Percentiles rank a stretch among this genome's conserved stretches.
Conservation (phyloP, 2,329 filamentous ascomycete species). For the Aspergillus clavatus region DNA sequence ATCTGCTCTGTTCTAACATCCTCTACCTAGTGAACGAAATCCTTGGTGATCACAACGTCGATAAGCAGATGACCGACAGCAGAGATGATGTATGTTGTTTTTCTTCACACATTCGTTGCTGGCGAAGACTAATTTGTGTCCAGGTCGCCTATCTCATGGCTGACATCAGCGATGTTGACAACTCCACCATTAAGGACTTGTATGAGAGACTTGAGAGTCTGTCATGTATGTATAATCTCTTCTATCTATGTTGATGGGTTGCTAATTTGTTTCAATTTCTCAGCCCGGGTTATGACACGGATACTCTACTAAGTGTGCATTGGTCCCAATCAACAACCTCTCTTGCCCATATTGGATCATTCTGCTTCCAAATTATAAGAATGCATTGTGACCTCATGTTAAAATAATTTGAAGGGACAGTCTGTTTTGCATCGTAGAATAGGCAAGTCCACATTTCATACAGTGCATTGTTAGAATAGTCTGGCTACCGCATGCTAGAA, state of each 20-base stretch:
- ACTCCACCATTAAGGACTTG: conserved; percentile 76
- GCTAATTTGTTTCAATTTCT: conserved; percentile 7
- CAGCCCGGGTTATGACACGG: conserved; percentile 45
- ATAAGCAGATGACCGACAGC: conserved; percentile 97
- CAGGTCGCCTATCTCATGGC: conserved; percentile 93
- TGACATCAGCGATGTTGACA: conserved; percentile 83
- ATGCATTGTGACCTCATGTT: too few relatives aligned
- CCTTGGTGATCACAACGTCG: conserved; percentile 90
- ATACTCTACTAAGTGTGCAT: conserved; percentile 36
- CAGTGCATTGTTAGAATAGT: too few relatives aligned
- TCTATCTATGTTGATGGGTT: not conserved
- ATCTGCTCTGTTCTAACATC: conserved; percentile 13
- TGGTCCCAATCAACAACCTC: not conserved
- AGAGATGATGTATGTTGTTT: conserved; percentile 66
- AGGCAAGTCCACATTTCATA: too few relatives aligned
- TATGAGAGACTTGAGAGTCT: conserved; percentile 77
- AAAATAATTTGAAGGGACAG: too few relatives aligned
- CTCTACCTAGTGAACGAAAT: conserved; percentile 79
- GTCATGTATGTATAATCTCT: conserved; percentile 58
- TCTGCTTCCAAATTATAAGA: not conserved
- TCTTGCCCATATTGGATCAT: conserved; percentile 18
- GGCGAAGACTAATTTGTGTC: conserved; percentile 12
- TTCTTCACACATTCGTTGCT: not conserved
- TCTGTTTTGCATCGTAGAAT: too few relatives aligned
- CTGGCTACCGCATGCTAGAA: too few relatives aligned